Evolutionary conservation across 225 moss, liverwort and hornwort genomes (phyloP), one percentile per base, ranked within the genome.

Genomic region (Sphagnum contortum): DNA sequence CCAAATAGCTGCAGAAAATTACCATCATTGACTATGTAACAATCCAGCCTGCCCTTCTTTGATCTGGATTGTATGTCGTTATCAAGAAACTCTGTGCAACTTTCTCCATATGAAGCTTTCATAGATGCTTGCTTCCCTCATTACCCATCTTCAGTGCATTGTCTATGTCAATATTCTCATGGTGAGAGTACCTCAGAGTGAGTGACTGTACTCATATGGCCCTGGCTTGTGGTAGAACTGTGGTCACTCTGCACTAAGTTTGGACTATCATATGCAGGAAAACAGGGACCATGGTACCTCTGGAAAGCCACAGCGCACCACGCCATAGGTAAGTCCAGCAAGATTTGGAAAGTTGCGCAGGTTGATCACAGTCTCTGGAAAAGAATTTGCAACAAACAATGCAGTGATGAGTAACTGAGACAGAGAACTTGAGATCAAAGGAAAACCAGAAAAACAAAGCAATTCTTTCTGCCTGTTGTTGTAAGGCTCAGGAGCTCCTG

Each of bases 301-400:
- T 68, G 80, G 76, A 66, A 83, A 87, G 50, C 83, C 87, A 71
- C 83, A 72, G 57, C 87, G 80, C 66, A 78, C 75, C 51, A 83
- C 83, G 73, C 77, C 75, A 72, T 83, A 87, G 63, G 68, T 50
- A 10, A 87, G 59, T 49, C 87, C 87, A 83, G 80, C 70, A 63
- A 87, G 80, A 70, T 61, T 68, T 65, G 87, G 80, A 68, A 80
- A 87, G 44, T 72, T 79, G 12, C 87, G 87, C 66, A 87, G 75
- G 68, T 87, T 87, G 56, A 87, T 70, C 60, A 83, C 83, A 50
- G 62, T 73, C 70, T 70, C 87, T 87, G 71, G 13, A 51, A 61
- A 46, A 67, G 4, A 10, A 61, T 61, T 44, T 11, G 8, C 44
- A 44, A 46, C 7, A 11, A 9, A 10, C 1, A 13, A 13, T 13